Percentiles rank a stretch among this genome's conserved stretches.
Conservation (phyloP, 1,139 yeast species). For the Martiniozyma asiatica region DNA sequence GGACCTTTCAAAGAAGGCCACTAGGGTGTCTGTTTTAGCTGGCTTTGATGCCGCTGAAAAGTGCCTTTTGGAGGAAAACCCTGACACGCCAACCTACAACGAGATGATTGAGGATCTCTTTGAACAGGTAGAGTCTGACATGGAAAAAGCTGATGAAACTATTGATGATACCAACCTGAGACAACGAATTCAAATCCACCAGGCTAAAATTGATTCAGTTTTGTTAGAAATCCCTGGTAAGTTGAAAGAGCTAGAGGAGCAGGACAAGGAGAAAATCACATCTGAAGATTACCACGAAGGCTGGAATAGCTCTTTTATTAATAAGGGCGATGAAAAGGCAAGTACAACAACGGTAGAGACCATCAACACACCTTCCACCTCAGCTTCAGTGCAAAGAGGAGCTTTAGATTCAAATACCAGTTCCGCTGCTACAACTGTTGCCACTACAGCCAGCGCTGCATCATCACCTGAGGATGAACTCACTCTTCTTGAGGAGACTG, state of each 20-base stretch:
- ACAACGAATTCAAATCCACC: conserved; percentile 40
- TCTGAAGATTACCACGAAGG: conserved; percentile 94
- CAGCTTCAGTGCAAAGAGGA: conserved; percentile 6
- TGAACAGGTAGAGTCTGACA: conserved; percentile 53
- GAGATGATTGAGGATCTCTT: conserved; percentile 90
- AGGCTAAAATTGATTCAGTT: conserved; percentile 56
- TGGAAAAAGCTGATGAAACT: conserved; percentile 34
- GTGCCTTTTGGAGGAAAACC: conserved; percentile 38
- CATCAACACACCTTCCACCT: conserved; percentile 15
- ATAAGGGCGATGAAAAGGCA: conserved; percentile 28
- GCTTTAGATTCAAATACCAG: no score
- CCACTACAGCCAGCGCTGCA: no score
- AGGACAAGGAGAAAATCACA: conserved; percentile 64
- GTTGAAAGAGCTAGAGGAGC: conserved; percentile 54
- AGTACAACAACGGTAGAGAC: conserved; percentile 15
- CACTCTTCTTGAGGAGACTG: conserved; percentile 51
- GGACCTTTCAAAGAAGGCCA: conserved; percentile 26
- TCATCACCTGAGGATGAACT: conserved; percentile 26
- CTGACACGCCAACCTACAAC: conserved; percentile 58
- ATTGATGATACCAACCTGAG: conserved; percentile 33
- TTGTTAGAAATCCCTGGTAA: conserved; percentile 47
- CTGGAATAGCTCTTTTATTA: conserved; percentile 74
- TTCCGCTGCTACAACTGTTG: no score
- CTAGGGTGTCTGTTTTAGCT: conserved; percentile 33
- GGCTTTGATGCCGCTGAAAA: conserved; percentile 50